Percentiles rank a stretch among this genome's conserved stretches.
Evolutionary conservation across 768 basidiomycete species (phyloP).

Genomic region (Serendipita sp.): DNA sequence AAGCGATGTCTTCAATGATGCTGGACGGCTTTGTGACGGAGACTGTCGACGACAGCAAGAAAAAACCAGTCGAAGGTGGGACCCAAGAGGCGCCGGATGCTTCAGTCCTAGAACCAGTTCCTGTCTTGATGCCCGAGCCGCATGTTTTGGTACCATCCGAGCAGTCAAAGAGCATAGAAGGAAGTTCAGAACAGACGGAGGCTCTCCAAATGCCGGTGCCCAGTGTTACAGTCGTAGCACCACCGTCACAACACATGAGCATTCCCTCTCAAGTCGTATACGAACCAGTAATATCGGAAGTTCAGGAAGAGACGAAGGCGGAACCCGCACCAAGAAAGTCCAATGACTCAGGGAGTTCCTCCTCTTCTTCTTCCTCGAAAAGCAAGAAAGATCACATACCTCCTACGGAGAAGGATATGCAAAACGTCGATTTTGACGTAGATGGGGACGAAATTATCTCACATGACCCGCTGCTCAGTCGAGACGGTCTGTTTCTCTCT

Average conservation of each 20-base stretch:
- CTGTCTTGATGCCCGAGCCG: background rate
- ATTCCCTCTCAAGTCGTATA: background rate
- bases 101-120: background rate
- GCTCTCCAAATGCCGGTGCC: too few relatives aligned
- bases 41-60: background rate
- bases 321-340: background rate
- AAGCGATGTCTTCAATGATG: background rate
- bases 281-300: background rate
- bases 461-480: background rate
- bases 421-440: background rate
- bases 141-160: background rate
- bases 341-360: background rate
- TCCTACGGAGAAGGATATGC: background rate
- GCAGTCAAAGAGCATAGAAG: background rate
- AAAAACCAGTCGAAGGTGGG: background rate
- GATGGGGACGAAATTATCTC: background rate
- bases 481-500: background rate
- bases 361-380: background rate
- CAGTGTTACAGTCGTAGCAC: background rate
- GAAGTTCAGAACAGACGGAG: too few relatives aligned
- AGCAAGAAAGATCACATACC: background rate
- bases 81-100: background rate
- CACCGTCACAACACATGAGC: background rate
- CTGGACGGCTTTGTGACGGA: background rate
- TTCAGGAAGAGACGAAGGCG: background rate